Evolutionary conservation across 2,329 filamentous ascomycete genomes (phyloP).

Genomic region (Cladosporium austrohemisphaericum): DNA sequence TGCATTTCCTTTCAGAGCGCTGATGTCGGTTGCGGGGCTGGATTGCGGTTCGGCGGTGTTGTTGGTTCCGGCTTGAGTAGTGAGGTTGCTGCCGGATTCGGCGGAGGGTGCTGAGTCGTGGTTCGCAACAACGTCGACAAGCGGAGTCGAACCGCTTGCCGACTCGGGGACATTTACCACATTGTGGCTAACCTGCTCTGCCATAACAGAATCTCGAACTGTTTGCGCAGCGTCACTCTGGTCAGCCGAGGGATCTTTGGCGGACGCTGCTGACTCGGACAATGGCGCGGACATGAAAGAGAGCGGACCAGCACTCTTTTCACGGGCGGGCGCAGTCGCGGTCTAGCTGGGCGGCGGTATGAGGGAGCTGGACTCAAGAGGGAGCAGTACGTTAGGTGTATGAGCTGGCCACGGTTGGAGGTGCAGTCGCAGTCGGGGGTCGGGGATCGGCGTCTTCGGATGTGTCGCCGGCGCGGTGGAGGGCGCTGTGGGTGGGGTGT

Average conservation of each 20-base stretch:
- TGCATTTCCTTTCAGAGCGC: conserved; percentile 3
- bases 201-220: conserved; percentile 58
- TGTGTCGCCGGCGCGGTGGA: conserved; percentile 2
- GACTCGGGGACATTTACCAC: conserved; percentile 69
- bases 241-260: conserved; percentile 12
- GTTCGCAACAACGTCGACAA: conserved; percentile 62
- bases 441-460: conserved; percentile 12
- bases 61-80: conserved; percentile 36
- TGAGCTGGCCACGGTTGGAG: conserved; percentile 15
- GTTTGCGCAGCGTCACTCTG: conserved; percentile 14
- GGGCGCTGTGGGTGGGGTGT: conserved; percentile 5
- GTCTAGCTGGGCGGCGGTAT: background rate
- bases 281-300: conserved; percentile 9
- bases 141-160: conserved; percentile 57
- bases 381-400: conserved; percentile 11
- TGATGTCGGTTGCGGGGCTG: conserved; percentile 14
- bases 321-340: background rate
- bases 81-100: conserved; percentile 47
- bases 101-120: conserved; percentile 53
- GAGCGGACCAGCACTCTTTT: background rate
- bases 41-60: conserved; percentile 21
- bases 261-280: conserved; percentile 11
- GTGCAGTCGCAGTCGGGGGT: conserved; percentile 7
- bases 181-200: conserved; percentile 67
- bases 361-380: too few species aligned